Evolutionary conservation across 768 basidiomycete species (phyloP).

Genomic region (Agaricus blazei): DNA sequence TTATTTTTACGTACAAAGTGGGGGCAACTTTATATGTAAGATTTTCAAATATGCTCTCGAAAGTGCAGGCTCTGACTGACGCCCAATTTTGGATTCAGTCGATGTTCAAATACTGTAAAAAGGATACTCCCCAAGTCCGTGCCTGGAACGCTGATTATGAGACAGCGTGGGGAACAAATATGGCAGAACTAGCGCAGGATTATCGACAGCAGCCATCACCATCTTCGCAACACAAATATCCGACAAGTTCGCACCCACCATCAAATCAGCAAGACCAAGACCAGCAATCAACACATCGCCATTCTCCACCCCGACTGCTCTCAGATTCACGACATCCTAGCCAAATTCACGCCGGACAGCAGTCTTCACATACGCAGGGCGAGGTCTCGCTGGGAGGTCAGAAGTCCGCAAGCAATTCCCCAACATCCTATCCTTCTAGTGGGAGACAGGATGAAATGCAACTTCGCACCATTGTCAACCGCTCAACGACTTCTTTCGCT

Average conservation of each 20-base stretch:
- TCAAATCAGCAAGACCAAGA: conserved; percentile 14
- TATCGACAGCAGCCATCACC: conserved; percentile 34
- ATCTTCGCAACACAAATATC: conserved; percentile 25
- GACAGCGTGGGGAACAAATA: conserved; percentile 59
- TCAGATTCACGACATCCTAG: conserved; percentile 26
- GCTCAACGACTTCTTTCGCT: conserved; percentile 13
- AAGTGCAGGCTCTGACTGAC: conserved; percentile 6
- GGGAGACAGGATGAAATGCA: conserved; percentile 32
- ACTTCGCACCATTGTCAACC: conserved; percentile 19
- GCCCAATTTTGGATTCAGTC: conserved; percentile 33
- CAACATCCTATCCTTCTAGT: conserved; percentile 22
- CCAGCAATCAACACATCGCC: conserved; percentile 16
- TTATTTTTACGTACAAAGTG: conserved; percentile 35
- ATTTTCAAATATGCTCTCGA: conserved; percentile 5
- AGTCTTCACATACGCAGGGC: conserved; percentile 25
- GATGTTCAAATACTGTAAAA: conserved; percentile 58
- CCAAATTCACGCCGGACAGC: conserved; percentile 19
- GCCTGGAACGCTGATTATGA: conserved; percentile 61
- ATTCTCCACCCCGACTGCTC: conserved; percentile 23
- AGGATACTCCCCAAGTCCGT: conserved; percentile 50
- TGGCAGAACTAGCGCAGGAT: conserved; percentile 42
- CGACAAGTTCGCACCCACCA: conserved; percentile 16
- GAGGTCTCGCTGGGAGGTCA: conserved; percentile 18
- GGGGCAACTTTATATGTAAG: conserved; percentile 52
- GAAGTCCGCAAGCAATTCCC: conserved; percentile 23